A percentile compares a stretch with the other conserved stretches of the same genome.
These are phyloP conservation scores for Iberis pinnata DNA, from an alignment of 345 rosid genomes.

Conservation along the genomic window DNA sequence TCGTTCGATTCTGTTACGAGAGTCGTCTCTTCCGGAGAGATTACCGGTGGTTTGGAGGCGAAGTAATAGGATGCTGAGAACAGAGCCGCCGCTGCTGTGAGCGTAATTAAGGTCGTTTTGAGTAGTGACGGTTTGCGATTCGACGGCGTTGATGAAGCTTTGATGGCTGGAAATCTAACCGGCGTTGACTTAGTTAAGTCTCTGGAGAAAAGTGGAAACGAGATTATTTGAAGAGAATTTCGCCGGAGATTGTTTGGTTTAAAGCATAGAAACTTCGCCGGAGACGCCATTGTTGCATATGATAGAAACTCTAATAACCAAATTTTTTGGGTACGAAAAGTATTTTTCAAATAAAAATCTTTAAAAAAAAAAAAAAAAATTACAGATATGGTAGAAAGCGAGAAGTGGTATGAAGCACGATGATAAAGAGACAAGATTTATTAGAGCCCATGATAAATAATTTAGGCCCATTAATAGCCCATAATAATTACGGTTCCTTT, in stretches of 20 bases:
- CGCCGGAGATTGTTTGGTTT: conserved; percentile 30
- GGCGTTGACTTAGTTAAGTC: conserved; percentile 21
- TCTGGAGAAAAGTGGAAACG: conserved; percentile 12
- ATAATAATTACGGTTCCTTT: no score
- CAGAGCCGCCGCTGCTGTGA: conserved; percentile 50
- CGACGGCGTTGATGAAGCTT: conserved; percentile 37
- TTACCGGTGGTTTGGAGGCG: conserved; percentile 36
- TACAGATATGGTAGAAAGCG: not conserved
- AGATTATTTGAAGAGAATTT: conserved; percentile 7
- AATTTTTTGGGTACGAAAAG: no score
- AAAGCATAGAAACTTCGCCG: conserved; percentile 30
- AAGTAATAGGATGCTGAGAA: conserved; percentile 31
- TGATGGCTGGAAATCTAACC: conserved; percentile 25
- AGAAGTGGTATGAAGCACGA: no score
- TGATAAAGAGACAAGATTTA: no score
- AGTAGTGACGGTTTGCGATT: conserved; percentile 25
- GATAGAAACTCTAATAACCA: no score
- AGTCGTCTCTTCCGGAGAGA: conserved; percentile 33
- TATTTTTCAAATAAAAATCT: not conserved
- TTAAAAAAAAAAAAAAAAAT: not conserved
- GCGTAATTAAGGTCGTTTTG: conserved; percentile 42
- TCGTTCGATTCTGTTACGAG: conserved; percentile 35
- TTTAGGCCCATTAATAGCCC: no score
- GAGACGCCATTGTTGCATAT: conserved; percentile 40
- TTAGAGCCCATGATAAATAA: no score